phyloP scores from a whole-genome alignment of 768 basidiomycete genomes.

The Hygrocybe coccinea region DNA sequence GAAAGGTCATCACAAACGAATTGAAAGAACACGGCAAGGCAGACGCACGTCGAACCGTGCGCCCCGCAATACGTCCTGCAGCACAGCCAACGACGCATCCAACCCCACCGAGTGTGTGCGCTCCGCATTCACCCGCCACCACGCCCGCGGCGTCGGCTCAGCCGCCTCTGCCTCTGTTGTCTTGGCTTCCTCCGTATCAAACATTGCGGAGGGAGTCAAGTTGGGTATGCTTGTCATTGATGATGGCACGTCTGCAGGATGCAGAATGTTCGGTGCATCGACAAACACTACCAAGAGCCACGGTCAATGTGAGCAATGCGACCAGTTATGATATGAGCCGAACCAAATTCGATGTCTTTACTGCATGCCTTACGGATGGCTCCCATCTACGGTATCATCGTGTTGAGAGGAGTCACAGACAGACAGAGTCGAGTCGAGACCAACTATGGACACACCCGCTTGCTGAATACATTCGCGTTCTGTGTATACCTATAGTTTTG shows the following conservation, averaged over 20 bases:
- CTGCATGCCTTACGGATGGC: slow-evolving; percentile 67
- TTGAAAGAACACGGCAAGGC: slow-evolving; percentile 5
- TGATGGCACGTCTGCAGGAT: slow-evolving; percentile 48
- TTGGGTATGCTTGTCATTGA: not conserved
- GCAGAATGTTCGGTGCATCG: slow-evolving; percentile 64
- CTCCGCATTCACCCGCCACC: slow-evolving; percentile 61
- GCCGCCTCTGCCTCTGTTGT: slow-evolving; percentile 31
- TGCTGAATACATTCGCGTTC: slow-evolving; percentile 65
- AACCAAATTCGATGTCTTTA: slow-evolving; percentile 64
- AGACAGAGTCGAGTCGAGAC: not conserved
- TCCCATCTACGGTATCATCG: slow-evolving; percentile 66
- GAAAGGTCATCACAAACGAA: slow-evolving; percentile 2
- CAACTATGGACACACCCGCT: slow-evolving; percentile 46
- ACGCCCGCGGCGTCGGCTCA: slow-evolving; percentile 48
- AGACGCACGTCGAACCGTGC: slow-evolving; percentile 62
- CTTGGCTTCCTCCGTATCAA: slow-evolving; percentile 30
- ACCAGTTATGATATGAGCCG: no score
- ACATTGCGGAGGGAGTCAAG: slow-evolving; percentile 26
- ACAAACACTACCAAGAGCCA: slow-evolving; percentile 52
- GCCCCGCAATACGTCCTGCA: slow-evolving; percentile 54
- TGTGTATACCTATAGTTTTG: slow-evolving; percentile 54
- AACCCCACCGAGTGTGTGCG: slow-evolving; percentile 51
- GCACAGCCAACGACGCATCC: slow-evolving; percentile 47
- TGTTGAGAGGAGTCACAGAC: not conserved
- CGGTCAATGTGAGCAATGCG: not conserved